phyloP scores from a whole-genome alignment of 2,329 filamentous ascomycete species.

The Stemphylium vesicarium region DNA sequence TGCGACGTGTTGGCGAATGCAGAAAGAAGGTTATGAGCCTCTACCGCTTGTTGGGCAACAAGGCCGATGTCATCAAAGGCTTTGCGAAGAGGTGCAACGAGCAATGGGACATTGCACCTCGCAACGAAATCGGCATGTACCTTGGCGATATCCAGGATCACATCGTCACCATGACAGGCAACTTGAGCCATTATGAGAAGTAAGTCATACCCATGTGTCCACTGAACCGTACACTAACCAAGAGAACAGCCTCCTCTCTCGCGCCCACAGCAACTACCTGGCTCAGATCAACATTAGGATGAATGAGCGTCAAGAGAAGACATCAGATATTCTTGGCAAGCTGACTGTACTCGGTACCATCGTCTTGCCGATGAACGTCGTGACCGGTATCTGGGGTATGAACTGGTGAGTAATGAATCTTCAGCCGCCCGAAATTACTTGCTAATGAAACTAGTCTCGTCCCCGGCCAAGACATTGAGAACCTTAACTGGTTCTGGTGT shows the following conservation, averaged over 20 bases:
- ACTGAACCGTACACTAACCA: slow-evolving; percentile 17
- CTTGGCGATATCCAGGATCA: slow-evolving; percentile 98
- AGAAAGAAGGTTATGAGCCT: slow-evolving; percentile 97
- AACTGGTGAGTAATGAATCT: slow-evolving; percentile 59
- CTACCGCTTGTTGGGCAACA: slow-evolving; percentile 91
- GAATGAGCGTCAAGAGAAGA: slow-evolving; percentile 97
- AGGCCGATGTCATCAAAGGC: slow-evolving; percentile 98
- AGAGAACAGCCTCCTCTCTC: slow-evolving; percentile 74
- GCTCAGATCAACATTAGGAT: slow-evolving; percentile 98
- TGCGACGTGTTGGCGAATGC: slow-evolving; percentile 89
- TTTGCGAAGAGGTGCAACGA: slow-evolving; percentile 99
- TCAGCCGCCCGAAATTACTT: neutral
- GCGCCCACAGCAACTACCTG: slow-evolving; percentile 96
- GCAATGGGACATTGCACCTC: slow-evolving; percentile 93
- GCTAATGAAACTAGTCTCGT: slow-evolving; percentile 63
- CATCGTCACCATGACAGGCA: slow-evolving; percentile 98
- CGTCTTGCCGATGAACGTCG: slow-evolving; percentile 97
- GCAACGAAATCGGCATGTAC: slow-evolving; percentile 96
- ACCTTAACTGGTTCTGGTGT: slow-evolving; percentile 59
- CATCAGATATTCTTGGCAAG: slow-evolving; percentile 91
- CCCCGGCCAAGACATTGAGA: slow-evolving; percentile 85
- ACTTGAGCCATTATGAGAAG: slow-evolving; percentile 96
- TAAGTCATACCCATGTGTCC: slow-evolving; percentile 54
- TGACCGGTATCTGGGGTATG: slow-evolving; percentile 98
- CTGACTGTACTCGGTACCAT: slow-evolving; percentile 96